A percentile compares a stretch with the other conserved stretches of the same genome.
phyloP scores from a whole-genome alignment of 441 rosid genomes.

The Adansonia grandidieri region DNA sequence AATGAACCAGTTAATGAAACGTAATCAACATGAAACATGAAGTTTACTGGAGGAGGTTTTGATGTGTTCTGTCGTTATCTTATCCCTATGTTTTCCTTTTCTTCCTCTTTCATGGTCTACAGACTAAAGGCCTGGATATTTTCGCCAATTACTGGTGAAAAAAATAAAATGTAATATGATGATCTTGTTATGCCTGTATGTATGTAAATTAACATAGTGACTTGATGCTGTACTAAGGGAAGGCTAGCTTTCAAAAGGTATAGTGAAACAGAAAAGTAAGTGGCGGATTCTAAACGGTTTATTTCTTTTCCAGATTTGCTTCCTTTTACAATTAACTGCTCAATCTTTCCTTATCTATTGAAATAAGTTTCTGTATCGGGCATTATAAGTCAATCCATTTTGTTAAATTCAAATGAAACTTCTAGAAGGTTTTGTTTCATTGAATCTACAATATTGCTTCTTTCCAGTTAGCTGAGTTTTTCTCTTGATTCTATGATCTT shows the following conservation, averaged over 20 bases:
- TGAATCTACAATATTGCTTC: not conserved
- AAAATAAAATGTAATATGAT: too few species aligned
- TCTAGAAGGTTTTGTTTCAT: not conserved
- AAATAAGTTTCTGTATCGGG: not conserved
- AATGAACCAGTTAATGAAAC: not conserved
- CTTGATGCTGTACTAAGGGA: not conserved
- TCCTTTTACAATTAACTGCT: not conserved
- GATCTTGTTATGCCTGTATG: too few species aligned
- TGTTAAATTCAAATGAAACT: not conserved
- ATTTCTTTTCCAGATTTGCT: not conserved
- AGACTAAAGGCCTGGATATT: too few species aligned
- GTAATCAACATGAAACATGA: not conserved
- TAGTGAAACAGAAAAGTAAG: not conserved
- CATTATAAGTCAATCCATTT: not conserved
- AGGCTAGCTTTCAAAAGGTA: not conserved
- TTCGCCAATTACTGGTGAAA: too few species aligned
- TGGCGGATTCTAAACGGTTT: not conserved
- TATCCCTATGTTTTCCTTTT: too few species aligned
- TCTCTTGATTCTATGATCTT: too few species aligned
- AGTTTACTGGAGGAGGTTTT: not conserved
- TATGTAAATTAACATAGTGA: not conserved
- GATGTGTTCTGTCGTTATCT: not conserved
- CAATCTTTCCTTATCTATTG: not conserved
- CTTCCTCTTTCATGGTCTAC: too few species aligned
- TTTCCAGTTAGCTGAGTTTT: not conserved